Base-by-base conservation (phyloP, 345 rosid species). In the Brassica rapa region DNA sequence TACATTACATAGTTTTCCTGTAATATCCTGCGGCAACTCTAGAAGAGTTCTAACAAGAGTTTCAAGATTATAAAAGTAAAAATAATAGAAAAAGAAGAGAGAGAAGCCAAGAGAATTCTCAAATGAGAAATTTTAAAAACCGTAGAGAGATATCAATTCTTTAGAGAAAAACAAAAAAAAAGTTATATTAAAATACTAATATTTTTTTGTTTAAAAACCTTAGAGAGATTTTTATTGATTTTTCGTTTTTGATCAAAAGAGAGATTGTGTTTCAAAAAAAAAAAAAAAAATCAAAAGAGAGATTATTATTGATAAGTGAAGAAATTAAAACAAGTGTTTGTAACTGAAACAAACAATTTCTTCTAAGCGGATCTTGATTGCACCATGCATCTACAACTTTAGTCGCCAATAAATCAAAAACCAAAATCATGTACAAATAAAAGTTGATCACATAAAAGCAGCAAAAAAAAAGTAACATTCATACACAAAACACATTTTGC, bases 401-500 rank as follows among this genome's bases (percentile, higher is more conserved):
- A 37, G 4, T 59, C 41, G 39, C 24, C 16, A 39, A 56, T 41
- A 16, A 53, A 64, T 19, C 33, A 72, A 63, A 66, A 59, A 25
- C 49, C 63, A 77, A 53, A 25, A 23, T 1, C 29, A 66, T 78
- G 14, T 67, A 66, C 62, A 43, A 4, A 59, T 41, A 6, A 39
- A 66, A 63, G 6, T 35, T 60, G 12, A 72, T 59, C 4, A 72
- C 6, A 72, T 37, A 43, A 60, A 43, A 3, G 15, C 7, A 68
- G 11, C 24, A 49, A 68, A 55, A 3, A 35, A 33, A 49, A 60
- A 68, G 15, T 9, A 53, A 27, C 71, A 80, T 62, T 29, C 62
- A 29, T 74, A 69, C 51, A 62, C 53, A 23, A 43, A 30, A 30
- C 33, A 74, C 27, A 32, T 15, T 53, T 55, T 64, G 19, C 67